Base-by-base conservation (phyloP, 192 early-diverging fungal genomes). In the Obelidium mucronatum region DNA sequence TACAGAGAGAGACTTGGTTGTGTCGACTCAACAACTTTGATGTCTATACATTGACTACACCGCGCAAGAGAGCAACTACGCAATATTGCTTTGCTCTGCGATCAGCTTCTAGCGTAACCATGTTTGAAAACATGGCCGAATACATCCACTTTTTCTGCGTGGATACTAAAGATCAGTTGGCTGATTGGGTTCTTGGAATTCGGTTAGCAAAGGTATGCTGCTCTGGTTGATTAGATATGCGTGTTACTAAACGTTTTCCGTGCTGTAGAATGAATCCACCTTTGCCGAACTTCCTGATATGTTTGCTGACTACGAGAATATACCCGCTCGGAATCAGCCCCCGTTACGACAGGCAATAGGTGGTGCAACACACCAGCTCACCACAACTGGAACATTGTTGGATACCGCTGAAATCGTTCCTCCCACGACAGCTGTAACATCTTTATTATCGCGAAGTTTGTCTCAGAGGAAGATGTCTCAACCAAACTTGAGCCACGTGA, bases 81-180 rank as follows among this genome's bases (percentile, higher is more conserved):
- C 73, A 88, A 15, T 95, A 89, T 87, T 91, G 90, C 40, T 95
- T 97, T 88, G 93, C 91, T 0, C 82, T 97, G 11, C 91, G 94
- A 81, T 93, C 94, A 1, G 92, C 93, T 60, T 87, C 93, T 76
- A 89, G 84, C 74, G 81, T 92, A 33, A 84, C 89, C 34, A 87
- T 92, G 74, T 96, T 94, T 84, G 93, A 96, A 77, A 93, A 91
- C 76, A 90, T 94, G 56, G 84, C 90, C 31, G 95, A 97, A 76
- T 96, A 95, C 63, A 86, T 93, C 37, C 86, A 89, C 52, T 92
- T 86, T 74, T 66, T 94, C n/a, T 90, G 91, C 67, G 87, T 88
- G 0, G 91, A 92, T 5, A 81, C 84, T 51, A 71, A 85, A 22
- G 92, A 90, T 24, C 85, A 87, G 24, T 78, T 93, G 56, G 86